These are phyloP conservation scores for Ustulina deusta DNA, from an alignment of 2,329 filamentous ascomycete species.

Conservation along the genomic window DNA sequence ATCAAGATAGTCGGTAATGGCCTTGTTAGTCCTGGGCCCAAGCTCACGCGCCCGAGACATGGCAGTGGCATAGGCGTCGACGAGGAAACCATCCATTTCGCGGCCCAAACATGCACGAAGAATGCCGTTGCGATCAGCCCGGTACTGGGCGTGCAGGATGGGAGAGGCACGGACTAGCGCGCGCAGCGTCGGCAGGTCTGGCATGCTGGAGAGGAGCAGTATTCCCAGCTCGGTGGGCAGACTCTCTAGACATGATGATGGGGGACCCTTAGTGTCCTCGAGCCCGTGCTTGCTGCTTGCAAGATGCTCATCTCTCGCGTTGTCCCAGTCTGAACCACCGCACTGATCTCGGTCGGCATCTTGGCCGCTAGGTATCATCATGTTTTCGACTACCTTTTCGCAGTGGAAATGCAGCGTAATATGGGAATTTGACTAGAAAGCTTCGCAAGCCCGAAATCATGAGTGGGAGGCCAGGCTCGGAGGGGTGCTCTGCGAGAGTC, in stretches of 20 bases:
- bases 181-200: conserved; percentile 38
- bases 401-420: too few relatives aligned
- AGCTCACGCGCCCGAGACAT: conserved; percentile 38
- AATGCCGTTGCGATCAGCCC: conserved; percentile 34
- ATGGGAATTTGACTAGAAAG: too few relatives aligned
- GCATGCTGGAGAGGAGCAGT: conserved; percentile 32
- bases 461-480: too few relatives aligned
- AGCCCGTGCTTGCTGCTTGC: not conserved
- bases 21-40: conserved; percentile 10
- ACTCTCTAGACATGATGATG: conserved; percentile 22
- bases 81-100: conserved; percentile 39
- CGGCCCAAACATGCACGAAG: conserved; percentile 36
- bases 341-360: not conserved
- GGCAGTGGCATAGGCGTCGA: conserved; percentile 41
- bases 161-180: conserved; percentile 41
- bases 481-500: too few relatives aligned
- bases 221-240: conserved; percentile 30
- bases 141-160: conserved; percentile 40
- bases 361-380: not conserved
- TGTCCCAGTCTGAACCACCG: not conserved
- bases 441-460: too few relatives aligned
- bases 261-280: not conserved
- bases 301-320: not conserved
- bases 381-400: not conserved
- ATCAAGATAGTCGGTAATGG: not conserved